These are phyloP conservation scores for Gastrodia elata DNA, from an alignment of 106 monocot genomes.

Conservation along the genomic window DNA sequence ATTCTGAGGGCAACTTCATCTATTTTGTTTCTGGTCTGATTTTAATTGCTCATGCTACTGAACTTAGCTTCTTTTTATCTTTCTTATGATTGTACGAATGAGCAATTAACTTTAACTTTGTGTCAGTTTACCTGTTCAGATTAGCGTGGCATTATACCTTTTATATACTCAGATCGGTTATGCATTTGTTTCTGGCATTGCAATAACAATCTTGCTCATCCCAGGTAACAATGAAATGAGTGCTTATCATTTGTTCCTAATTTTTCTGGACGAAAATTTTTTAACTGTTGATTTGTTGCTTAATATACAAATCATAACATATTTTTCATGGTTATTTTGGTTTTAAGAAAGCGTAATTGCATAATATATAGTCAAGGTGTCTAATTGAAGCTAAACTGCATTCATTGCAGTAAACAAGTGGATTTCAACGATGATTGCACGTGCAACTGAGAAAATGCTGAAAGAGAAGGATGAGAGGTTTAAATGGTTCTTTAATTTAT, in stretches of 20 bases:
- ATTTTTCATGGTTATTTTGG: neutral
- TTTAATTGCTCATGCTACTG: neutral
- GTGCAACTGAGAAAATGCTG: constrained; percentile 90
- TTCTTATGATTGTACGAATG: neutral
- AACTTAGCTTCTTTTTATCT: neutral
- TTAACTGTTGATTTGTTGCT: neutral
- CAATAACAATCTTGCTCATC: constrained; percentile 83
- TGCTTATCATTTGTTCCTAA: neutral
- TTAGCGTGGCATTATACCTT: constrained; percentile 80
- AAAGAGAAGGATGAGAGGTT: constrained; percentile 96
- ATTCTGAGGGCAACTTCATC: neutral
- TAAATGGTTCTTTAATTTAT: neutral
- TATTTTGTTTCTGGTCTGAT: neutral
- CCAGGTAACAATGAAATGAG: constrained; percentile 47
- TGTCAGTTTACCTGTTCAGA: constrained; percentile 87
- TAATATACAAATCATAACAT: neutral
- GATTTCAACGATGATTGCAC: constrained; percentile 84
- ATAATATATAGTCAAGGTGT: neutral
- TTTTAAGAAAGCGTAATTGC: neutral
- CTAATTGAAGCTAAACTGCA: neutral
- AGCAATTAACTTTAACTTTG: neutral
- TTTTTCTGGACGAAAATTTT: neutral
- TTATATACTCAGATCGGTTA: constrained; percentile 91
- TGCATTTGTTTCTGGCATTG: constrained; percentile 87
- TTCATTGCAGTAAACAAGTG: constrained; percentile 91